Conservation (phyloP, 108 stramenopile genomes). For the Fistulifera solaris region DNA sequence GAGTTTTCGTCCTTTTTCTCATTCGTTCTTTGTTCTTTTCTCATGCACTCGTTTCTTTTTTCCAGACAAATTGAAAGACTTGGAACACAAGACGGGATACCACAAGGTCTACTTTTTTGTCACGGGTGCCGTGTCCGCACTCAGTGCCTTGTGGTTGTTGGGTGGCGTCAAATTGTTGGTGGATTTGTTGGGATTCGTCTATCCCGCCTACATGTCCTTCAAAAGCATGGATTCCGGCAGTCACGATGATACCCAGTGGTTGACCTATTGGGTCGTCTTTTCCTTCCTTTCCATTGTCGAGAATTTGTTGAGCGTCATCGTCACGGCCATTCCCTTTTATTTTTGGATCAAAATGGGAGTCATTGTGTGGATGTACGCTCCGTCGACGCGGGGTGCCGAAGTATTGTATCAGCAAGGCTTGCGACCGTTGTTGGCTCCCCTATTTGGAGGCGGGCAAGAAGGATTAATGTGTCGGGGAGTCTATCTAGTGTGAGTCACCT, state of each 20-base stretch:
- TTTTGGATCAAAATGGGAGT: slow-evolving; percentile 66
- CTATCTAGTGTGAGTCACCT: no score
- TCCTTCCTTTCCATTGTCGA: slow-evolving; percentile 68
- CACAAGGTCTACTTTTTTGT: slow-evolving; percentile 70
- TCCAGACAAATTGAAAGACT: slow-evolving; percentile 68
- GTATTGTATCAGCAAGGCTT: slow-evolving; percentile 61
- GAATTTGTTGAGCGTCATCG: slow-evolving; percentile 31
- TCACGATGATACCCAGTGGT: slow-evolving; percentile 82
- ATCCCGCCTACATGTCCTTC: slow-evolving; percentile 97
- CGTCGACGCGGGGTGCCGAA: slow-evolving; percentile 64
- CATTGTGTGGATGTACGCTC: slow-evolving; percentile 81
- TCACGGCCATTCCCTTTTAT: slow-evolving; percentile 68
- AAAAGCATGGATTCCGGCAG: slow-evolving; percentile 83
- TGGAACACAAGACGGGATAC: slow-evolving; percentile 72
- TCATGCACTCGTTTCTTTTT: no score
- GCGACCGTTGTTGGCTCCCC: slow-evolving; percentile 45
- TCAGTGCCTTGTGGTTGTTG: slow-evolving; percentile 28
- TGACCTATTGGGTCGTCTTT: slow-evolving; percentile 97
- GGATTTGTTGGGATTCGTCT: slow-evolving; percentile 85
- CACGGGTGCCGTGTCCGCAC: slow-evolving; percentile 22
- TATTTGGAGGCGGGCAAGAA: slow-evolving; percentile 20
- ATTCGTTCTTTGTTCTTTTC: no score
- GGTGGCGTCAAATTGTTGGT: slow-evolving; percentile 77
- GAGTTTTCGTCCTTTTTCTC: no score
- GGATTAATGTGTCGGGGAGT: no score